phyloP scores from a whole-genome alignment of 495 filamentous ascomycete species.

The Hyaloscypha finlandica region DNA sequence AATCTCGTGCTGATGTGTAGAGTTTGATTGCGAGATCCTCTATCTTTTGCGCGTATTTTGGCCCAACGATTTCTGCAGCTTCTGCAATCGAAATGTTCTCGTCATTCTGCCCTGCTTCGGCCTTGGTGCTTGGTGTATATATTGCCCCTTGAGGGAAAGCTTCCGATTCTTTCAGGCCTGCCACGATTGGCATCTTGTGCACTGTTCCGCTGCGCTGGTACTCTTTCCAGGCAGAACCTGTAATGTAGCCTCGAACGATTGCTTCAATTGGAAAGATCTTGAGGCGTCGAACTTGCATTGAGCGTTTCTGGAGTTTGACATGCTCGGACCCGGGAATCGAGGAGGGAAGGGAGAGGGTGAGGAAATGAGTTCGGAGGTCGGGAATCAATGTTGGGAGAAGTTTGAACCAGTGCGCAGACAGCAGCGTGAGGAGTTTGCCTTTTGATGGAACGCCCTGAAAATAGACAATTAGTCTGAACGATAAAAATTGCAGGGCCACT shows the following conservation, averaged over 20 bases:
- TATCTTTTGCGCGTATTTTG: conserved; percentile 72
- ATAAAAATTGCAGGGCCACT: background rate
- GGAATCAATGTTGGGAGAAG: conserved; percentile 68
- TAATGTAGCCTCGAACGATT: conserved; percentile 92
- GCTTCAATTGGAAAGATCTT: conserved; percentile 87
- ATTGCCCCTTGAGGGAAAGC: conserved; percentile 69
- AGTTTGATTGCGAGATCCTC: conserved; percentile 69
- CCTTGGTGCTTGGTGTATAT: conserved; percentile 92
- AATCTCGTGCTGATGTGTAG: conserved; percentile 72
- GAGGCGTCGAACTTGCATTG: conserved; percentile 80
- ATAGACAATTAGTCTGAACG: background rate
- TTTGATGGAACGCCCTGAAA: conserved; percentile 76
- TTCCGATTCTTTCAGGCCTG: conserved; percentile 71
- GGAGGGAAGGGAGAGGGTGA: conserved; percentile 66
- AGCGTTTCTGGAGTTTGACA: conserved; percentile 61
- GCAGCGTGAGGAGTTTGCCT: conserved; percentile 79
- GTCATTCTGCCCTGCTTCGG: conserved; percentile 79
- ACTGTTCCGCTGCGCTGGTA: conserved; percentile 75
- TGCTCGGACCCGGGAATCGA: conserved; percentile 50
- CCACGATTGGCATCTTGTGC: conserved; percentile 69
- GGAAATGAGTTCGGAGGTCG: conserved; percentile 71
- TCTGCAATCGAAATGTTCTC: conserved; percentile 84
- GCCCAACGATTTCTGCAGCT: conserved; percentile 70
- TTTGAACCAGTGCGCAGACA: conserved; percentile 84
- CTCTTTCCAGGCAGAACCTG: conserved; percentile 88